These are phyloP conservation scores for Hypomontagnella monticulosa DNA, from an alignment of 495 filamentous ascomycete species.

Conservation along the genomic window DNA sequence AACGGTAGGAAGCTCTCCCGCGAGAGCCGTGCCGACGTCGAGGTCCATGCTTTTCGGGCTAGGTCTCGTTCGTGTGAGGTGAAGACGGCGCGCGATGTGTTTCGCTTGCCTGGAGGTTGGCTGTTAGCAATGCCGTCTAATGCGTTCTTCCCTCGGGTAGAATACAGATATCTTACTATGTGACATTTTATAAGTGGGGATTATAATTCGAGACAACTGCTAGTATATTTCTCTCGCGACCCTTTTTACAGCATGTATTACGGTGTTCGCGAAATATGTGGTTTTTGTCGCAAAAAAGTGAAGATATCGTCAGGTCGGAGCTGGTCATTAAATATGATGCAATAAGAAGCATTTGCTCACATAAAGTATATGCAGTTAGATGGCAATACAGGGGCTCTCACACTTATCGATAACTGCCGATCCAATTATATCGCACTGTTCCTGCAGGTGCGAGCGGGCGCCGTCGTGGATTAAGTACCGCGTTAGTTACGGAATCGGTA, in stretches of 20 bases:
- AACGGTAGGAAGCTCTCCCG: conserved; percentile 96
- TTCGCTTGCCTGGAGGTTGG: conserved; percentile 75
- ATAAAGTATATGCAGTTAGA: neutral
- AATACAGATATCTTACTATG: conserved; percentile 58
- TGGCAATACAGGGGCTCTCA: conserved; percentile 10
- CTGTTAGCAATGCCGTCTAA: conserved; percentile 20
- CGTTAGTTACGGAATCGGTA: conserved; percentile 10
- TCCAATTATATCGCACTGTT: conserved; percentile 21
- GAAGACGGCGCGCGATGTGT: conserved; percentile 96
- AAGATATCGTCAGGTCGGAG: neutral
- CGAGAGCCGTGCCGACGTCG: conserved; percentile 82
- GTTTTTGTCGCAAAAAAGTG: neutral
- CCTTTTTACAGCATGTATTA: no score
- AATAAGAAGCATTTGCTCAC: no score
- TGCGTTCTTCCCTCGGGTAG: neutral
- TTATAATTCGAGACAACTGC: neutral
- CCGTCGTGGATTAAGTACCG: neutral
- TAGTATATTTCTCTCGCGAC: no score
- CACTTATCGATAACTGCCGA: conserved; percentile 10
- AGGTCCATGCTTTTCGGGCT: conserved; percentile 81
- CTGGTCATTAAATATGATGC: no score
- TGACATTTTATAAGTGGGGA: conserved; percentile 55
- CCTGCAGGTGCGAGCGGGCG: conserved; percentile 10
- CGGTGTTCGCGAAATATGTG: no score
- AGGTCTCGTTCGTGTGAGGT: conserved; percentile 89